Percentiles rank a stretch among this genome's conserved stretches.
Conservation (phyloP, 2,329 filamentous ascomycete genomes). For the Colletotrichum aenigma region DNA sequence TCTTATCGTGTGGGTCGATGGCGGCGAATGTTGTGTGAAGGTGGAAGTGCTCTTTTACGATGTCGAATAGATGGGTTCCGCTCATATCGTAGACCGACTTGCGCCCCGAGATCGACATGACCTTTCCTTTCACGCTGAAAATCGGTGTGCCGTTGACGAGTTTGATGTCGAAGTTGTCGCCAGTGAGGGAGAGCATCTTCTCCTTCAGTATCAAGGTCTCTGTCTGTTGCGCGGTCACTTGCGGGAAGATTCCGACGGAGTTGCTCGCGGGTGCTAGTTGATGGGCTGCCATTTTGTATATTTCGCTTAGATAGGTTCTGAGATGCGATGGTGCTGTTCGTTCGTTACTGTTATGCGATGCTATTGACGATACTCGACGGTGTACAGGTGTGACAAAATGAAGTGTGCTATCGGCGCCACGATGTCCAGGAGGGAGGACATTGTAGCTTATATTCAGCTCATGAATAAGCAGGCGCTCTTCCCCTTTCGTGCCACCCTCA, state of each 20-base stretch:
- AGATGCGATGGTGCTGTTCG: too few relatives aligned
- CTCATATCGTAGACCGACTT: slow-evolving; percentile 60
- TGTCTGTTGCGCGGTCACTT: slow-evolving; percentile 38
- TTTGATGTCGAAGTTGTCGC: slow-evolving; percentile 69
- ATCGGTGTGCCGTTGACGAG: slow-evolving; percentile 57
- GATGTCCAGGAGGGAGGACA: not conserved
- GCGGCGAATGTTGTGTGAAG: slow-evolving; percentile 57
- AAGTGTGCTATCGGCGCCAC: accelerated
- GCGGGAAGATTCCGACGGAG: slow-evolving; percentile 43
- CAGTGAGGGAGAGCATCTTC: slow-evolving; percentile 64
- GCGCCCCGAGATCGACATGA: slow-evolving; percentile 55
- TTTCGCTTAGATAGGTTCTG: not conserved
- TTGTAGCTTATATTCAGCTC: not conserved
- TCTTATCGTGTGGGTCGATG: slow-evolving; percentile 47
- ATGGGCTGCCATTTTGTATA: not conserved
- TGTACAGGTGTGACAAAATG: accelerated
- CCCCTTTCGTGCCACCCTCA: not conserved
- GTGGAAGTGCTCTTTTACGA: slow-evolving; percentile 56
- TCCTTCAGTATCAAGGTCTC: slow-evolving; percentile 64
- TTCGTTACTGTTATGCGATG: too few relatives aligned
- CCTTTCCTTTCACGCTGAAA: slow-evolving; percentile 60
- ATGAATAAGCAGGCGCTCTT: not conserved
- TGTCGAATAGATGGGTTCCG: slow-evolving; percentile 61
- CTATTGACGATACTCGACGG: accelerated
- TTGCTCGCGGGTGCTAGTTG: slow-evolving; percentile 31